Conservation (phyloP, 306 rosid genomes). For the Vigna reflexopilosa region DNA sequence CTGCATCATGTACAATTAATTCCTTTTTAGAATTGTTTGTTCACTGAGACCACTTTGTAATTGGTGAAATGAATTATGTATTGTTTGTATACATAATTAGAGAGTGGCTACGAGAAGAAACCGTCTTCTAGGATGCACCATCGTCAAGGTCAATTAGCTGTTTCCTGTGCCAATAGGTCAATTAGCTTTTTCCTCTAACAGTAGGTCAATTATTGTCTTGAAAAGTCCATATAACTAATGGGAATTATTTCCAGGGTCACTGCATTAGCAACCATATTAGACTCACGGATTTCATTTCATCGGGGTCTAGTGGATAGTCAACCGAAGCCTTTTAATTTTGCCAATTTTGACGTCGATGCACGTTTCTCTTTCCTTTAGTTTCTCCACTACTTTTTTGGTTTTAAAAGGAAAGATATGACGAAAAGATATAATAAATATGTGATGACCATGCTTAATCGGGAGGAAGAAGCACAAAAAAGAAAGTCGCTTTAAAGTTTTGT, state of each 20-base stretch:
- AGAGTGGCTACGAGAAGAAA: no score
- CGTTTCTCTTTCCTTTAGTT: background rate
- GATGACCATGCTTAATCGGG: conserved; percentile 6
- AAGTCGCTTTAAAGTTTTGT: conserved; percentile 18
- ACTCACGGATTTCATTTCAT: background rate
- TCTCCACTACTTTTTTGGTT: conserved; percentile 19
- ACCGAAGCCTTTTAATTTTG: background rate
- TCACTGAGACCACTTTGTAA: background rate
- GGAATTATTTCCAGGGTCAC: background rate
- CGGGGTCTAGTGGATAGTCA: background rate
- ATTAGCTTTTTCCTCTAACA: background rate
- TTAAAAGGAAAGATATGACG: background rate
- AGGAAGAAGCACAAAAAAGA: background rate
- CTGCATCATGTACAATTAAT: conserved; percentile 1
- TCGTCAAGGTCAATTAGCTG: background rate
- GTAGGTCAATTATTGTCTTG: background rate
- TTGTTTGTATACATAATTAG: no score
- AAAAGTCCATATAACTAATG: background rate
- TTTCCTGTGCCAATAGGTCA: background rate
- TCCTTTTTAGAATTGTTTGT: background rate
- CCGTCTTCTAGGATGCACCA: background rate
- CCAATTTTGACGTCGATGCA: conserved; percentile 5
- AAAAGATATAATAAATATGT: conserved; percentile 1
- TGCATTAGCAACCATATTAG: conserved; percentile 8
- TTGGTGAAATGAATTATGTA: background rate